Base-by-base conservation (phyloP, 2,329 filamentous ascomycete species). In the Esteya vermicola region DNA sequence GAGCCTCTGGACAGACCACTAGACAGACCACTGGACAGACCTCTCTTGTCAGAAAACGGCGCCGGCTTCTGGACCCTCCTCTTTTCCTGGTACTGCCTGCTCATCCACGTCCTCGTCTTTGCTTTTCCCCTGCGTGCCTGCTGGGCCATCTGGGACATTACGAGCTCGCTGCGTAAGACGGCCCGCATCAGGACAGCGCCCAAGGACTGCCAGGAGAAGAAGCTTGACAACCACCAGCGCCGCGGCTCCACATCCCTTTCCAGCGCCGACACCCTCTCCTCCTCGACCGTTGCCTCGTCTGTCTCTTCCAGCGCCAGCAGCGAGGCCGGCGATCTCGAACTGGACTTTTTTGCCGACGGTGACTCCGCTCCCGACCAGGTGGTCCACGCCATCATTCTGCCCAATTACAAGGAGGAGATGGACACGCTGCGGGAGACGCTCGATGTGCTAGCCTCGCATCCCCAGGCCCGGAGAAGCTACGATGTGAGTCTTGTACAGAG, bases 371-470 rank as follows among this genome's bases (percentile, higher is more conserved):
- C 58, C n/a, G 59, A 66, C 31, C 60, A 60, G 20, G 57, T 80
- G 41, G 59, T 81, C 23, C 76, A 82, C 52, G 75, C 72, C 13
- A 80, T 85, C 45, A 64, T 84, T 46, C 65, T 85, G 33, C 80
- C 80, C 16, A 82, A 82, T 51, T 85, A 84, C 60, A 81, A 81
- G 56, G 80, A 85, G 54, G 78, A 83, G 42, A 60, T 76, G 42
- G 75, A 80, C 43, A 81, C 75, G 0, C 61, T 84, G 35, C 67
- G 72, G 46, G 77, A 81, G 52, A 84, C 80, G 0, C 58, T 85
- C 18, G 72, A 77, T 31, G 78, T 84, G 19, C 58, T 84, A 44
- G 77, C 77, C 6, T 78, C 70, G 23, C 80, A 85, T 51, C 67
- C 73, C 1, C 69, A 73, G 48, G 79, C 80, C 21, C 63, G 65